Percentiles rank a stretch among this genome's conserved stretches.
These are phyloP conservation scores for Pseudoneurospora amorphoporcata DNA, from an alignment of 495 filamentous ascomycete species.

Conservation along the genomic window DNA sequence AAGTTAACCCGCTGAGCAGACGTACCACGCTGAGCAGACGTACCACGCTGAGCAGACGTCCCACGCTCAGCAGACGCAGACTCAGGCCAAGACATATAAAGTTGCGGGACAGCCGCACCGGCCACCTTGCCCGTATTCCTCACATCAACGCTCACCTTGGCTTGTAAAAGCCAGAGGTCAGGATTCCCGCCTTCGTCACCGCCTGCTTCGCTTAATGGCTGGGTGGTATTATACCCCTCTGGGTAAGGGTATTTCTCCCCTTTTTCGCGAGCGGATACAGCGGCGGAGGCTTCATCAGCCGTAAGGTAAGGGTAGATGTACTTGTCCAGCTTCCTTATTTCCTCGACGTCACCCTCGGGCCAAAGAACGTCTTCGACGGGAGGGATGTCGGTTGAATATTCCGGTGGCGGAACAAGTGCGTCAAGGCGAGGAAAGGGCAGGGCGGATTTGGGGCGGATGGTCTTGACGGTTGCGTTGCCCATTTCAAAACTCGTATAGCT, in stretches of 20 bases:
- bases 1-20: conserved; percentile 2
- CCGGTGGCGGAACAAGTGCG: neutral
- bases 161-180: conserved; percentile 60
- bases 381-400: conserved; percentile 49
- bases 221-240: conserved; percentile 50
- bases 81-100: conserved; percentile 68
- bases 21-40: too few species aligned
- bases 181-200: conserved; percentile 83
- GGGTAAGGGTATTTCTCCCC: conserved; percentile 52
- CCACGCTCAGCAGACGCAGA: too few species aligned
- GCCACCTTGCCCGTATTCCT: conserved; percentile 55
- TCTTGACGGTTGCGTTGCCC: conserved; percentile 43
- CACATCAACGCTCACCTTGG: conserved; percentile 50
- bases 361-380: conserved; percentile 50
- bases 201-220: conserved; percentile 54
- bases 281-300: conserved; percentile 8
- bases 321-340: conserved; percentile 41
- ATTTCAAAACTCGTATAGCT: conserved; percentile 77
- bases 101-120: conserved; percentile 71
- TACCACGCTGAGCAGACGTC: too few species aligned
- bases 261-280: rapidly evolving
- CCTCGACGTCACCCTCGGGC: conserved; percentile 56
- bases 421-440: conserved; percentile 34
- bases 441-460: conserved; percentile 44
- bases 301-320: conserved; percentile 85